Evolutionary conservation across 495 filamentous ascomycete species (phyloP), one percentile per base, ranked within the genome.

Genomic region (Penicillium waksmanii): DNA sequence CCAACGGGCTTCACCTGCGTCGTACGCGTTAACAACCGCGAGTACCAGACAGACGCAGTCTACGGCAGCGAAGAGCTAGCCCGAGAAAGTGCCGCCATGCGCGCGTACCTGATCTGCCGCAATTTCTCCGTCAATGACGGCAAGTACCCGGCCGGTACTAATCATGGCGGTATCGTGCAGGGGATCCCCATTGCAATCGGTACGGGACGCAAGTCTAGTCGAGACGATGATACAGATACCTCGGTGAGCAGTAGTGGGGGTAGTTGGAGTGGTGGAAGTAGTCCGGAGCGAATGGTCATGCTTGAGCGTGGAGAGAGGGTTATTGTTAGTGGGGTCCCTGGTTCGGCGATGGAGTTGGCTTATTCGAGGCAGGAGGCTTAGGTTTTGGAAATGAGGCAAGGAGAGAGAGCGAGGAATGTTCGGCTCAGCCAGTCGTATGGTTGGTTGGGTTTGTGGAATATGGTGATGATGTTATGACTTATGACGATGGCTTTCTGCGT

Each of bases 71-170:
- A 94, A 62, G 80, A 82, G 53, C 82, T 97, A 64, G 95, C 95
- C 52, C 89, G 91, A 67, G 93, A 98, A 77, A 93, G 92, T 69
- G 95, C 95, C 53, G 95, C 95, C 60, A 97, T 95, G 88, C 88
- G 91, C 61, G 95, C 95, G 58, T 98, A 96, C 77, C 90, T 96
- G 80, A 94, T 98, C 59, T 98, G 95, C 81, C 89, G 94, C 71
- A 96, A 97, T 79, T 97, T 98, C 80, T 97, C 94, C 60, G 88
- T 96, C 72, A 98, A 97, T 74, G 95, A 96, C 66, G 94, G 94
- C 76, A 96, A 93, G 92, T 87, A 85, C 60, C 86, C 86, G 5
- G 81, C 85, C 71, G 78, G 91, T 70, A 80, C 91, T 77, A 80
- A 91, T 77, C 82, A 86, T 46, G 80, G 81, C 33, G 91, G 90